Base-by-base conservation (phyloP, 2,329 filamentous ascomycete genomes). In the Alternaria alternata region DNA sequence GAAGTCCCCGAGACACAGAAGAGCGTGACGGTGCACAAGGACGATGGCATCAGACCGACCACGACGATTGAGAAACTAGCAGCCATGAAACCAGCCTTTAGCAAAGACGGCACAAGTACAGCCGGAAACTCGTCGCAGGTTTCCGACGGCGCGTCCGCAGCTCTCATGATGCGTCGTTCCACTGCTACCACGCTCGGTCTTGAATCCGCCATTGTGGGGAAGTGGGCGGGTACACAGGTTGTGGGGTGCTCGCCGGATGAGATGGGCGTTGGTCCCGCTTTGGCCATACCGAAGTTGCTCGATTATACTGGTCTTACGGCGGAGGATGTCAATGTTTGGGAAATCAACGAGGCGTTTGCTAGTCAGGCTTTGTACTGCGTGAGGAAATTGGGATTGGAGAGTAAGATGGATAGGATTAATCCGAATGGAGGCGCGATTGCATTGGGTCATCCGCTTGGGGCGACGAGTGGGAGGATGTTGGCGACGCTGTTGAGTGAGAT, bases 361-460 rank as follows among this genome's bases (percentile, higher is more conserved):
- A 85, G 82, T 49, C 87, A 89, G 72, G 86, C 87, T 39, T 72
- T 89, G 53, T 86, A 96, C 80, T 94, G 90, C 70, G 81, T 94
- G 46, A 82, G 92, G 61, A 85, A 88, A 71, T 75, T 95, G 11
- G 90, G 89, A 0, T 81, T 94, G 20, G 88, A 89, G 68, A 80
- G 86, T 56, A 87, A 86, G 7, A 90, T 87, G 80, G 87, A 87
- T 7, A 89, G 86, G 79, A 91, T 97, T 18, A 98, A 98, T 80
- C 93, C 93, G 0, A 93, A 96, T 71, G 94, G 94, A 62, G 94
- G 94, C 32, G 94, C 94, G 3, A 97, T 97, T 78, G 94, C 94
- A n/a, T 81, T 97, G 24, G 94, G 94, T 1, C 94, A 97, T 78
- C 94, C 94, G 6, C 85, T 97, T 1, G 94, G 94, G 47, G 94